These are phyloP conservation scores for Lithospermum erythrorhizon DNA, from an alignment of 257 asterid genomes.

Conservation along the genomic window DNA sequence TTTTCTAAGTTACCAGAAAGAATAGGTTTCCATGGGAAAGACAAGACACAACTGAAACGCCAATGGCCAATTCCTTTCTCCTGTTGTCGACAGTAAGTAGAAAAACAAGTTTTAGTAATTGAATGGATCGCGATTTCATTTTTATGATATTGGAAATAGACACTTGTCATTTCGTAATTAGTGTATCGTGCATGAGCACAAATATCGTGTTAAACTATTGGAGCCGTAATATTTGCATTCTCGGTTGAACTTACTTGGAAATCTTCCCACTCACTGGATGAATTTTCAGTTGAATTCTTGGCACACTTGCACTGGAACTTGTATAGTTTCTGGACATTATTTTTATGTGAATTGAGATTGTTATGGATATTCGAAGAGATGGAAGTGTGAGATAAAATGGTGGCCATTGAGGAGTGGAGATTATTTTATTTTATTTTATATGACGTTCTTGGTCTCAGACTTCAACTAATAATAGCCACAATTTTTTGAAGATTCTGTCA, in stretches of 20 bases:
- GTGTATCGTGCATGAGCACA: too few species aligned
- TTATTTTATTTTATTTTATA: too few species aligned
- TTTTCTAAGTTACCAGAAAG: constrained; percentile 51
- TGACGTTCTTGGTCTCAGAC: background rate
- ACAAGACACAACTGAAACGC: constrained; percentile 81
- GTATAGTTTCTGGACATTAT: constrained; percentile 6
- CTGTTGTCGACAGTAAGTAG: constrained; percentile 23
- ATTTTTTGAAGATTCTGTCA: too few species aligned
- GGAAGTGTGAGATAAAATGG: constrained; percentile 24
- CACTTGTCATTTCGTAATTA: too few species aligned
- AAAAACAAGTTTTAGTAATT: background rate
- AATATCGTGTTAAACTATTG: too few species aligned
- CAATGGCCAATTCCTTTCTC: constrained; percentile 88
- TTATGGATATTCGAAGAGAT: constrained; percentile 14
- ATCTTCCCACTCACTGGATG: constrained; percentile 75
- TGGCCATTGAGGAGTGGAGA: constrained; percentile 29
- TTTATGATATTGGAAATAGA: too few species aligned
- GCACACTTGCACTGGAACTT: constrained; percentile 22
- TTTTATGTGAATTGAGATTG: constrained; percentile 9
- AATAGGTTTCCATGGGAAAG: constrained; percentile 96
- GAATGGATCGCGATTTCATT: too few species aligned
- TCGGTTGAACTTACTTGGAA: constrained; percentile 42
- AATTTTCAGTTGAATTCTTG: constrained; percentile 22
- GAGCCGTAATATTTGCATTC: background rate
- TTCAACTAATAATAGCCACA: background rate